Conservation (phyloP, 2,329 filamentous ascomycete genomes). For the Fusarium sp. region DNA sequence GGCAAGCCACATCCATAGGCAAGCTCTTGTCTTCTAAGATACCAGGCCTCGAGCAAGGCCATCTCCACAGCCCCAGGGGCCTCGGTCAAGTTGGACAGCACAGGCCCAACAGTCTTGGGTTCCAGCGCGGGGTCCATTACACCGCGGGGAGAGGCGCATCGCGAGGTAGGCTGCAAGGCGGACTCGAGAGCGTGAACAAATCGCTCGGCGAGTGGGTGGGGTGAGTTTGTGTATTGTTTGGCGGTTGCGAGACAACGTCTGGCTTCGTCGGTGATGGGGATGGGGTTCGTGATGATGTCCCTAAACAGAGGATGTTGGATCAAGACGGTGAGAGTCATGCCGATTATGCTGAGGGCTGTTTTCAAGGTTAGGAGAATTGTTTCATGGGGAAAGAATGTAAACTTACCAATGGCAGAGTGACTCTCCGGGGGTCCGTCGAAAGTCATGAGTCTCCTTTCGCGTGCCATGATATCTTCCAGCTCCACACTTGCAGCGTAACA, state of each 20-base stretch:
- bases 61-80: slow-evolving; percentile 33
- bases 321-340: slow-evolving; percentile 45
- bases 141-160: slow-evolving; percentile 22
- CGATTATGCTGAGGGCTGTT: slow-evolving; percentile 41
- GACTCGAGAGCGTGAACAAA: slow-evolving; percentile 39
- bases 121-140: slow-evolving; percentile 43
- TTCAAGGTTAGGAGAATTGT: slow-evolving; percentile 6
- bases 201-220: slow-evolving; percentile 29
- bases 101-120: slow-evolving; percentile 15
- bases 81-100: slow-evolving; percentile 24
- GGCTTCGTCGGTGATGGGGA: slow-evolving; percentile 37
- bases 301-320: slow-evolving; percentile 42
- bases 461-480: slow-evolving; percentile 41
- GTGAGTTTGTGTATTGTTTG: slow-evolving; percentile 34
- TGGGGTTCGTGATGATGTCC: slow-evolving; percentile 37
- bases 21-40: slow-evolving; percentile 30
- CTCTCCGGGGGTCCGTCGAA: slow-evolving; percentile 43
- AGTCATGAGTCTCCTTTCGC: slow-evolving; percentile 40
- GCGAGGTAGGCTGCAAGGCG: slow-evolving; percentile 34
- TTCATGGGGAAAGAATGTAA: fast-evolving
- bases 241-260: slow-evolving; percentile 43
- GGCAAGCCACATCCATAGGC: slow-evolving; percentile 23
- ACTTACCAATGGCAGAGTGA: slow-evolving; percentile 43
- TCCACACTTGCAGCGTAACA: slow-evolving; percentile 45
- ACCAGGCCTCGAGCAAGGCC: slow-evolving; percentile 44